Evolutionary conservation across 2,329 filamentous ascomycete genomes (phyloP), one percentile per base, ranked within the genome.

Genomic region (Aspergillus quadricinctus): DNA sequence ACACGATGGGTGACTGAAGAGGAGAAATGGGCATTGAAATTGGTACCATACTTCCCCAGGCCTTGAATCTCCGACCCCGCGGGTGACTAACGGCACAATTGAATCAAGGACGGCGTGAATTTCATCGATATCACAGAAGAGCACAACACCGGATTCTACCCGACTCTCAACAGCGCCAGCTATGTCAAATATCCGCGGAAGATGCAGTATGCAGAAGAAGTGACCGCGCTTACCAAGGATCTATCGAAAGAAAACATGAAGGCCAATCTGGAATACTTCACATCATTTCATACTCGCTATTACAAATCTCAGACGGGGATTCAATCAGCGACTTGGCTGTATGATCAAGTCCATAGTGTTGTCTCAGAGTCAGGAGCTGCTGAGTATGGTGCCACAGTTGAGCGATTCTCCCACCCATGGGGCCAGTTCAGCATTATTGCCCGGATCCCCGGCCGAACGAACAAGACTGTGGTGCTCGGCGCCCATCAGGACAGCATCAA

Each of bases 401-500:
- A 86, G 71, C 84, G 84, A 63, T 96, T 97, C 73, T 74, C 81
- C 45, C 93, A 97, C 72, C 76, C 86, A 0, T 99, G 92, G 92
- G 88, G 88, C 59, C 93, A 99, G 71, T 88, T 88, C 75, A 93
- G 88, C 61, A 88, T 97, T 69, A 95, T 97, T 69, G 92, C 91
- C 25, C 92, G 88, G 6, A 91, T 99, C 50, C 93, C 93, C 0
- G 93, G 93, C 55, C 83, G 89, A 77, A 88, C 84, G 57, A 87
- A 94, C 68, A 88, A 88, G 73, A 96, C 92, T 0, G 82, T 95
- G 31, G 87, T 97, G 23, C 88, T 97, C 63, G 92, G 93, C 52
- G 92, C 92, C 1, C 92, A 97, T 73, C 92, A 96, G 72, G 93
- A 97, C 74, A 95, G 90, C 66, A 95, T 96, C 76, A 97, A 97